phyloP scores from a whole-genome alignment of 2,329 filamentous ascomycete species.

The Penicillium glabrum region DNA sequence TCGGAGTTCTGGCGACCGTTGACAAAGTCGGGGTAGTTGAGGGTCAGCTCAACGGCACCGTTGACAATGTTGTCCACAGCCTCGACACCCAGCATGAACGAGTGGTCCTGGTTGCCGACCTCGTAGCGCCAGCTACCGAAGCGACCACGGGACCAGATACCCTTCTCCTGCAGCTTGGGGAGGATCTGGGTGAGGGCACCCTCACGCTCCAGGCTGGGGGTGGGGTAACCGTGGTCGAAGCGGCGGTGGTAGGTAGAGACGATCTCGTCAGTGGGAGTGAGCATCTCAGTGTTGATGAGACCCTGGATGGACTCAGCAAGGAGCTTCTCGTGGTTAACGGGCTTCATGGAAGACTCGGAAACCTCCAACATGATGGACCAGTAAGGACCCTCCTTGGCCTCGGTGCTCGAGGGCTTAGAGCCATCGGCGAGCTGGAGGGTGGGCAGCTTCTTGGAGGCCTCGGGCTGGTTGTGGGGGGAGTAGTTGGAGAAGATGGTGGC shows the following conservation, averaged over 20 bases:
- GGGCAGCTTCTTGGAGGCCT: constrained; percentile 74
- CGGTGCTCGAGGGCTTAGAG: constrained; percentile 70
- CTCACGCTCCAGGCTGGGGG: constrained; percentile 90
- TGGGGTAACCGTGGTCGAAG: constrained; percentile 98
- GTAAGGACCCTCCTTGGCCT: constrained; percentile 86
- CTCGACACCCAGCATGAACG: constrained; percentile 95
- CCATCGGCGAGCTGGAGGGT: constrained; percentile 85
- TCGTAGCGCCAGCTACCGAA: constrained; percentile 99
- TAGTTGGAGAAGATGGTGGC: constrained; percentile 99
- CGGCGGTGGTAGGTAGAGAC: constrained; percentile 97
- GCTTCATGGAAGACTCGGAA: constrained; percentile 93
- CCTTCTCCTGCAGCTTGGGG: constrained; percentile 85
- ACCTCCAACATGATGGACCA: constrained; percentile 99
- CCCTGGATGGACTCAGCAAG: constrained; percentile 92
- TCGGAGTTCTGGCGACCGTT: constrained; percentile 68
- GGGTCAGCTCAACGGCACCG: constrained; percentile 84
- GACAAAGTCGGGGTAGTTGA: constrained; percentile 97
- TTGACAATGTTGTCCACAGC: constrained; percentile 87
- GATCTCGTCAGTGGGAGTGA: constrained; percentile 86
- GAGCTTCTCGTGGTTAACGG: constrained; percentile 80
- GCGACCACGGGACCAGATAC: constrained; percentile 91
- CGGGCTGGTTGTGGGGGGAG: constrained; percentile 96
- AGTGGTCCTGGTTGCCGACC: constrained; percentile 95
- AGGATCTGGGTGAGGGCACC: constrained; percentile 89
- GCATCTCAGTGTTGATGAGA: constrained; percentile 96